phyloP scores from a whole-genome alignment of 805 yeast species.

The Maudiozyma pseudohumilis region DNA sequence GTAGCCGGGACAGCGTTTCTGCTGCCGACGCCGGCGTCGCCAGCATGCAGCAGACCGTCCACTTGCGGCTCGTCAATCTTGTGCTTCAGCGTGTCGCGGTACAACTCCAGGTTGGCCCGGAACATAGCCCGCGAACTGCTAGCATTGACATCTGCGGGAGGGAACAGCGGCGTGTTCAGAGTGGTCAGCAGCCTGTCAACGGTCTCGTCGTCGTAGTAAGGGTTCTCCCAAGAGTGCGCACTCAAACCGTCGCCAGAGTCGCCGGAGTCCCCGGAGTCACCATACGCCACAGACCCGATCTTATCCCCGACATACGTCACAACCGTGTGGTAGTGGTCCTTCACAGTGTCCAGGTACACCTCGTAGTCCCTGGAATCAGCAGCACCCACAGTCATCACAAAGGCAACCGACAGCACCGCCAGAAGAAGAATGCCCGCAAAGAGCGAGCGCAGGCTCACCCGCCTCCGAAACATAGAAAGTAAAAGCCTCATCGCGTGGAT shows the following conservation, averaged over 20 bases:
- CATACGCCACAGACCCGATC: not conserved
- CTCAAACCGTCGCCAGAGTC: not conserved
- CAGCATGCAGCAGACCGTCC: conserved; percentile 25
- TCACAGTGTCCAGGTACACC: not conserved
- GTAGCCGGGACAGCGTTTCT: conserved; percentile 54
- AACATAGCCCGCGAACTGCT: conserved; percentile 9
- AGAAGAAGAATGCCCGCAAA: not conserved
- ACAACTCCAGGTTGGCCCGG: conserved; percentile 29
- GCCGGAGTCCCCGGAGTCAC: not conserved
- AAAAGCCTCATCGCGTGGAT: conserved; percentile 1
- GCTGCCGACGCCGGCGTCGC: conserved; percentile 21
- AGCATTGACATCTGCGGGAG: conserved; percentile 3
- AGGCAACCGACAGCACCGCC: not conserved
- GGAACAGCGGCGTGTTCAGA: conserved; percentile 18
- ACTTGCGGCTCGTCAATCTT: conserved; percentile 42
- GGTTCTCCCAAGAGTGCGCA: not conserved
- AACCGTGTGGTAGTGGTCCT: not conserved
- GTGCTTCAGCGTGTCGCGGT: conserved; percentile 30
- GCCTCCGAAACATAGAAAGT: conserved; percentile 2
- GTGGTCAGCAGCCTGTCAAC: not conserved
- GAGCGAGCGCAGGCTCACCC: not conserved
- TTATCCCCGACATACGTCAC: not conserved
- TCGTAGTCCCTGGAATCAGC: not conserved
- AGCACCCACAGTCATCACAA: not conserved
- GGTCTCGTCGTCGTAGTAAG: conserved; percentile 2